Percentiles rank a stretch among this genome's conserved stretches.
These are phyloP conservation scores for Centaurea solstitialis DNA, from an alignment of 129 eudicot genomes.

Conservation along the genomic window DNA sequence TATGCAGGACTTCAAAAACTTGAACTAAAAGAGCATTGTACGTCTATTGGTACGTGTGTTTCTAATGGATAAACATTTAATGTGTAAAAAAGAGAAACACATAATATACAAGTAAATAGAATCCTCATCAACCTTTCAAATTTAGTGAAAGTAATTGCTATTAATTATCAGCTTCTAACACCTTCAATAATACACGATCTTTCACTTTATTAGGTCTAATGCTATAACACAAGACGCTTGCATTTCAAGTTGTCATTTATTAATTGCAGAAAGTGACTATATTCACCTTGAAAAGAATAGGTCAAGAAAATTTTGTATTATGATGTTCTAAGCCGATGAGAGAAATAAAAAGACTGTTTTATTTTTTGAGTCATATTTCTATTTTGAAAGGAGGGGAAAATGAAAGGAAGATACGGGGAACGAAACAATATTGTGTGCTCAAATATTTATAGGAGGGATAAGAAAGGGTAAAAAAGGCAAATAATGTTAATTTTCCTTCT, in stretches of 20 bases:
- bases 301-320: neutral
- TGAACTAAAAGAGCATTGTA: neutral
- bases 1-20: neutral
- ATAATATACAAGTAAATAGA: neutral
- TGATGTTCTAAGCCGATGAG: neutral
- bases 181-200: neutral
- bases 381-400: neutral
- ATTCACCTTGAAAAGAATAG: neutral
- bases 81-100: neutral
- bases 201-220: neutral
- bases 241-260: neutral
- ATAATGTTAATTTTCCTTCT: too few species aligned
- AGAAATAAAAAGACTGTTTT: neutral
- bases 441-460: neutral
- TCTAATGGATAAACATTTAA: neutral
- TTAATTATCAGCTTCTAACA: neutral
- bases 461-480: neutral
- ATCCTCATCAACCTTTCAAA: neutral
- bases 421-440: neutral
- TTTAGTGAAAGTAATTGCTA: neutral
- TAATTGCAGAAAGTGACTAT: neutral
- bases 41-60: neutral
- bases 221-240: neutral
- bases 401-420: neutral
- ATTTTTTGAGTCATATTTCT: neutral